Evolutionary conservation across 352 stramenopile genomes (phyloP), one percentile per base, ranked within the genome.

Genomic region (Salisapilia sapeloensis): DNA sequence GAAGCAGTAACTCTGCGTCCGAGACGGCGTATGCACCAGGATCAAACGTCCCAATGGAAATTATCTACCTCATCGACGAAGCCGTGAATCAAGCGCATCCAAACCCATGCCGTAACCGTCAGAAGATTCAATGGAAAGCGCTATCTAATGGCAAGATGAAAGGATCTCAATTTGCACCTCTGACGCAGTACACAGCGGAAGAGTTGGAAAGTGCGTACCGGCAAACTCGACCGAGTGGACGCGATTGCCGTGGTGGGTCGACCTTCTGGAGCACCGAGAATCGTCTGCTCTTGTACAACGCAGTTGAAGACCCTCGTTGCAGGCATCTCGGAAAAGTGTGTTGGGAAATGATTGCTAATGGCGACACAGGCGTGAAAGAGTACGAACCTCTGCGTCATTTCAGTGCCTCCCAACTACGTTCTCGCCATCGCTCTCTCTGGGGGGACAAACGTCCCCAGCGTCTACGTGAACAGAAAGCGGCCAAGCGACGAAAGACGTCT

Each of bases 91-190:
- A 76, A 50, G 53, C 62, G 35, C 60, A 66, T 13, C 58, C 61
- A n/a, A 83, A 83, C 38, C 51, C 67, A 28, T 83, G 67, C 32
- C 67, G 67, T 35, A 58, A 59, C 4, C 60, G 63, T 23, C 75
- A 77, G 46, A 80, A 83, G 39, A 67, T 83, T 26, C 71, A 78
- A 38, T 83, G 67, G 67, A 60, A 48, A 11, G 63, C 78, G 36
- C 54, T 83, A 6, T 60, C 67, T 21, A 78, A 63, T 29, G 63
- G 64, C 14, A 63, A 61, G 22, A 77, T 79, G 53, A 76, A 76
- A 29, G 61, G 78, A 16, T 48, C 59, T 13, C 60, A 61, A 8
- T 83, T 83, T 28, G 43, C 40, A 9, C 49, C 53, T 31, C 37
- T 83, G 17, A 55, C 52, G 10, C 50, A 65, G 38, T 83, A 77